Conservation (phyloP, 768 basidiomycete species). For the Cubamyces sp. region DNA sequence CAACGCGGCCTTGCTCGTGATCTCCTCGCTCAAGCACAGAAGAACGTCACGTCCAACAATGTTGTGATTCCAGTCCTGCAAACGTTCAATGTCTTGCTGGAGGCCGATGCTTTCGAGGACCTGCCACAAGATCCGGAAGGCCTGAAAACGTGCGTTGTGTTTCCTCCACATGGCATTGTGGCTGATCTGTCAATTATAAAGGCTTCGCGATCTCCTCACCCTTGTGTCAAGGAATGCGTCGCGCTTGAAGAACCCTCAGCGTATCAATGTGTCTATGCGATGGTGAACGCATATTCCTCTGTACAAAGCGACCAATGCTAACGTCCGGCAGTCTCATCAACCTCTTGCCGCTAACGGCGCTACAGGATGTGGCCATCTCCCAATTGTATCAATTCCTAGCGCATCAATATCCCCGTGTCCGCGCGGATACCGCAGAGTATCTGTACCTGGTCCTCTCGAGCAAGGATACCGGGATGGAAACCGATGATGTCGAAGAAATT, state of each 20-base stretch:
- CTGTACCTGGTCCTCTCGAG: slow-evolving; percentile 79
- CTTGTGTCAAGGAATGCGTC: slow-evolving; percentile 65
- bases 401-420: slow-evolving; percentile 84
- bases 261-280: slow-evolving; percentile 83
- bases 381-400: slow-evolving; percentile 64
- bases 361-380: slow-evolving; percentile 49
- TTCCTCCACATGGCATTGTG: not conserved
- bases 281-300: slow-evolving; percentile 53
- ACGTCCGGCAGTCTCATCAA: slow-evolving; percentile 58
- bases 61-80: slow-evolving; percentile 84
- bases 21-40: slow-evolving; percentile 56
- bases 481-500: slow-evolving; percentile 67
- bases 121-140: slow-evolving; percentile 53
- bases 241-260: slow-evolving; percentile 79
- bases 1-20: slow-evolving; percentile 58
- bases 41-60: slow-evolving; percentile 63
- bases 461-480: slow-evolving; percentile 65
- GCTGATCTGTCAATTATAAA: slow-evolving; percentile 32
- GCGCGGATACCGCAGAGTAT: slow-evolving; percentile 80
- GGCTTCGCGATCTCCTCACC: slow-evolving; percentile 56
- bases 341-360: slow-evolving; percentile 54
- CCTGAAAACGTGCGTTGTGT: slow-evolving; percentile 50
- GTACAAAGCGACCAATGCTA: not conserved
- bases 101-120: slow-evolving; percentile 60
- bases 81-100: slow-evolving; percentile 73